Conservation (phyloP, 2,329 filamentous ascomycete species). For the Aspergillus sojae region DNA sequence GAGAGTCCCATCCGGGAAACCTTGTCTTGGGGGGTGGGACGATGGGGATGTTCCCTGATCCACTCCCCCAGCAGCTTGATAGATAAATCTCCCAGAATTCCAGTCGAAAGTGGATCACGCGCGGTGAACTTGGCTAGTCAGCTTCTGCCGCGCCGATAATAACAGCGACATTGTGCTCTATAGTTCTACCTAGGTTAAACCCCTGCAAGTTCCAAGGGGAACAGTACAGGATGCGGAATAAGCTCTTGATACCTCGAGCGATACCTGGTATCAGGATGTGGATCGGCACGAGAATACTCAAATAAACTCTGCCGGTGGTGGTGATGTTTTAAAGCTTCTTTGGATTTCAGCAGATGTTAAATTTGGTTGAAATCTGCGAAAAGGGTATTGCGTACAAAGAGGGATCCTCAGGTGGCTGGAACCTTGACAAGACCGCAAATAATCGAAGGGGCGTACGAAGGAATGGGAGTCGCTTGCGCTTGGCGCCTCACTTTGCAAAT, state of each 20-base stretch:
- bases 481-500: slow-evolving; percentile 27
- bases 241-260: not conserved
- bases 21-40: slow-evolving; percentile 12
- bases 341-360: not conserved
- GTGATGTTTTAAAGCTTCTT: not conserved
- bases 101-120: slow-evolving; percentile 8
- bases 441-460: slow-evolving; percentile 14
- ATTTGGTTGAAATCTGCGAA: not conserved
- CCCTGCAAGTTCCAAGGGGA: slow-evolving; percentile 7
- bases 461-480: slow-evolving; percentile 11
- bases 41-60: slow-evolving; percentile 12
- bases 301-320: not conserved
- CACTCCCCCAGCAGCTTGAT: slow-evolving; percentile 17
- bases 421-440: not conserved
- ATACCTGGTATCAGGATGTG: not conserved
- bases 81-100: slow-evolving; percentile 12
- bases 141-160: slow-evolving; percentile 1
- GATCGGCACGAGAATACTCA: not conserved
- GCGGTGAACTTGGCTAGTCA: slow-evolving; percentile 5
- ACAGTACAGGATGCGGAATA: not conserved
- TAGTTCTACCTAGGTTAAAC: slow-evolving; percentile 1
- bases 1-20: slow-evolving; percentile 2
- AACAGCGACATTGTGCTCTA: not conserved
- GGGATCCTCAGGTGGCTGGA: slow-evolving; percentile 1
- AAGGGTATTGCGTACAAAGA: not conserved